Base-by-base conservation (phyloP, 2,329 filamentous ascomycete genomes). In the Paecilomyces sp. region DNA sequence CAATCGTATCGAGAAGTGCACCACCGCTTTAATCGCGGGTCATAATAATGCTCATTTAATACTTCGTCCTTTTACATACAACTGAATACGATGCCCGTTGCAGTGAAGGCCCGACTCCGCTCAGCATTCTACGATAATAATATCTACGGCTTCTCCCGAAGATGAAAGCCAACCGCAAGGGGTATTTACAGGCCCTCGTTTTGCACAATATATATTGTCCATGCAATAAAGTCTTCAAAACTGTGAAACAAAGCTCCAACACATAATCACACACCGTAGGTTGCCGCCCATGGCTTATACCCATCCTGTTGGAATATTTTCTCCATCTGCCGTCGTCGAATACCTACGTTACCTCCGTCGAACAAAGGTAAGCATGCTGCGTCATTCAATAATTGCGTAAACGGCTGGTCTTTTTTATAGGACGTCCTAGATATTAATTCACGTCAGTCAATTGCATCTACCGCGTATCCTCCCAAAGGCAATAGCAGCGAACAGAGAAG, bases 261-360 rank as follows among this genome's bases (percentile, higher is more conserved):
- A 28, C 25, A 3, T 3, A 28, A 18, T 56, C 55, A 57, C 25
- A 2, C 34, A 11, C 41, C 56, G 30, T 51, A 57, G n/a, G 41
- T 15, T 5, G 61, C 59, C 11, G 68, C 74, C 81, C 80, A 83
- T 1, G 81, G 74, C 63, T 79, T 69, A 65, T 83, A 83, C 2
- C 66, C 74, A 0, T 77, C 72, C 3, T 66, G 64, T 60, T 76
- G 68, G 64, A 83, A 77, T 22, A 82, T 68, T 58, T 73, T 70
- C 64, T 83, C 77, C 58, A 83, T 63, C 59, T 81, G 77, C 30
- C 81, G 71, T 57, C 81, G 74, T 50, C 82, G 70, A 6, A 84
- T 77, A 0, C 82, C 82, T 11, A 84, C 74, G 66, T 84, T 84
- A 0, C 82, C 82, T 0, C 81, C 80, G 60, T 84, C 82, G 58